Conservation (phyloP, 2,329 filamentous ascomycete species). For the Parastagonospora nodorum region DNA sequence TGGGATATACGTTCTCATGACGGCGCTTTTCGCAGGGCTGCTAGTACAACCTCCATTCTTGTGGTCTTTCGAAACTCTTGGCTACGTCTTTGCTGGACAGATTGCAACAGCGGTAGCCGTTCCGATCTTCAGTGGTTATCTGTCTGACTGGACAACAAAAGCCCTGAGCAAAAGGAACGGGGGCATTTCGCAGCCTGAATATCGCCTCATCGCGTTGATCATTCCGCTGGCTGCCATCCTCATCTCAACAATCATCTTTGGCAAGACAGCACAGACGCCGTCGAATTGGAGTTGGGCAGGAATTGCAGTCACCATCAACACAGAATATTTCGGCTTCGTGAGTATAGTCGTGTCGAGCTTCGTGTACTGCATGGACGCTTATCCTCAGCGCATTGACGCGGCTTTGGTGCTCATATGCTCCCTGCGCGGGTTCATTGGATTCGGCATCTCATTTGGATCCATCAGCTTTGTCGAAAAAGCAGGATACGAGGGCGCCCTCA, state of each 20-base stretch:
- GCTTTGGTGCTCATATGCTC: background rate
- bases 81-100: slow-evolving; percentile 15
- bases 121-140: slow-evolving; percentile 12
- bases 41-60: slow-evolving; percentile 11
- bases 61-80: slow-evolving; percentile 12
- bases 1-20: slow-evolving; percentile 16
- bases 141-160: slow-evolving; percentile 9
- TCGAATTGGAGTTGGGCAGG: background rate
- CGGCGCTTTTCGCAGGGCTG: slow-evolving; percentile 12
- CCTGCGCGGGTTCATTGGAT: background rate
- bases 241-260: background rate
- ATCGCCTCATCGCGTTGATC: background rate
- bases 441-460: background rate
- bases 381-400: background rate
- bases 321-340: background rate
- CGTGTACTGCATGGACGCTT: background rate
- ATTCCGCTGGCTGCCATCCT: background rate
- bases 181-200: background rate
- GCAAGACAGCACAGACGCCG: background rate
- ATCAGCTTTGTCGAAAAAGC: background rate
- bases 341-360: background rate
- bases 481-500: background rate
- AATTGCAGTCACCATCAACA: background rate
- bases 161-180: slow-evolving; percentile 7
- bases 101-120: slow-evolving; percentile 10